Percentiles rank a stretch among this genome's conserved stretches.
phyloP scores from a whole-genome alignment of 352 stramenopile genomes.

The Halophytophthora polymorphica region DNA sequence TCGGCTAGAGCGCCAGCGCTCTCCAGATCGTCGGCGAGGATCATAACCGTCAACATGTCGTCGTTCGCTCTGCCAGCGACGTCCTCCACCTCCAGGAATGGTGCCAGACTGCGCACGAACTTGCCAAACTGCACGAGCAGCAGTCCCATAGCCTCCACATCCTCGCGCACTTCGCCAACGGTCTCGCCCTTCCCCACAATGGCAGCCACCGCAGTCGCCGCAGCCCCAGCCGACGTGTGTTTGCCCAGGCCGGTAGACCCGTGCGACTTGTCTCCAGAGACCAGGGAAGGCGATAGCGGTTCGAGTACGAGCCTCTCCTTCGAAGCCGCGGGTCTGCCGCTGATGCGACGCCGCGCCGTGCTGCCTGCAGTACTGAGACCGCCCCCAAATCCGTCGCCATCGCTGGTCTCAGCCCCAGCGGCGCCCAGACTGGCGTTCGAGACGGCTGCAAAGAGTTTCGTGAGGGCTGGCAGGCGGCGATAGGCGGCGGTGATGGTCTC shows the following conservation, averaged over 20 bases:
- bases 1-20: conserved; percentile 14
- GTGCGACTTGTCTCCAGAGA: not conserved
- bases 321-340: conserved; percentile 3
- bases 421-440: conserved; percentile 35
- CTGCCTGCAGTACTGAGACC: conserved; percentile 2
- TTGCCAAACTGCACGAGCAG: conserved; percentile 55
- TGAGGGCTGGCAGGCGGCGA: conserved; percentile 38
- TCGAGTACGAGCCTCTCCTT: conserved; percentile 10
- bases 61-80: conserved; percentile 15
- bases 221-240: not conserved
- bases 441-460: conserved; percentile 41
- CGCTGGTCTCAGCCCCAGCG: conserved; percentile 29
- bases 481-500: conserved; percentile 53
- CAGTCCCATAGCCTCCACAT: conserved; percentile 38
- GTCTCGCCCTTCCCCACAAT: conserved; percentile 4
- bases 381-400: conserved; percentile 10
- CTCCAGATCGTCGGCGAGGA: conserved; percentile 58
- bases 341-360: conserved; percentile 12
- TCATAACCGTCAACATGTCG: conserved; percentile 44
- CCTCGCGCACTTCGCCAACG: conserved; percentile 12
- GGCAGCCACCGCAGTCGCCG: conserved; percentile 8
- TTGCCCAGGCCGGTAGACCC: not conserved
- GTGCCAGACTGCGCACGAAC: conserved; percentile 56
- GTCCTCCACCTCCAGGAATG: conserved; percentile 30
- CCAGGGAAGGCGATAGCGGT: not conserved